phyloP scores from a whole-genome alignment of 2,329 filamentous ascomycete genomes.

The Leptographium radiaticola region DNA sequence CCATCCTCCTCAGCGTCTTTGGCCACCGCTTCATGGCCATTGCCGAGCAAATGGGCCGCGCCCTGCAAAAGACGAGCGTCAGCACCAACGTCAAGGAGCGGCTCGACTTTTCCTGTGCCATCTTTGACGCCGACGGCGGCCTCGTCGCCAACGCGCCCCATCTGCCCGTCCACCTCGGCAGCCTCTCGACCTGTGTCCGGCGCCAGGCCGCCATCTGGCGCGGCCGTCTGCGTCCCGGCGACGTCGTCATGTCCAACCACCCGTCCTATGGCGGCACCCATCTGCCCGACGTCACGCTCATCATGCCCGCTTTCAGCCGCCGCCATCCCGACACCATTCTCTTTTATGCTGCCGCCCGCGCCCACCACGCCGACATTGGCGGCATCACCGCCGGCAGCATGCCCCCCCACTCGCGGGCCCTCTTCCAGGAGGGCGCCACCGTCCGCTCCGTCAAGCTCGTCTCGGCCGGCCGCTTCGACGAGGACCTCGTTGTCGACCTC shows the following conservation, averaged over 20 bases:
- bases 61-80: conserved; percentile 68
- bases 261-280: conserved; percentile 75
- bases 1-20: conserved; percentile 58
- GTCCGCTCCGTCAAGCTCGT: conserved; percentile 55
- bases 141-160: conserved; percentile 71
- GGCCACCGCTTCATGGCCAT: conserved; percentile 71
- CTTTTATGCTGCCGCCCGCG: conserved; percentile 69
- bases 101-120: conserved; percentile 68
- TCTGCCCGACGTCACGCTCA: conserved; percentile 70
- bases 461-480: conserved; percentile 55
- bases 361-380: conserved; percentile 73
- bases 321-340: conserved; percentile 43
- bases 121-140: conserved; percentile 63
- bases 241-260: conserved; percentile 74
- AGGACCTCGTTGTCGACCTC: conserved; percentile 53
- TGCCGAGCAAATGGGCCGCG: conserved; percentile 48
- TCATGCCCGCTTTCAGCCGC: conserved; percentile 62
- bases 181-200: conserved; percentile 70
- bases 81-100: conserved; percentile 74
- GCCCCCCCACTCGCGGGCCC: conserved; percentile 46
- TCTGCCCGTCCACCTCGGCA: conserved; percentile 66
- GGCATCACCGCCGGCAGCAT: conserved; percentile 55
- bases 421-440: conserved; percentile 51
- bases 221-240: conserved; percentile 29
- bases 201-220: conserved; percentile 62